Percentiles rank a stretch among this genome's conserved stretches.
Conservation (phyloP, 768 basidiomycete genomes). For the Amanita jacksonii region DNA sequence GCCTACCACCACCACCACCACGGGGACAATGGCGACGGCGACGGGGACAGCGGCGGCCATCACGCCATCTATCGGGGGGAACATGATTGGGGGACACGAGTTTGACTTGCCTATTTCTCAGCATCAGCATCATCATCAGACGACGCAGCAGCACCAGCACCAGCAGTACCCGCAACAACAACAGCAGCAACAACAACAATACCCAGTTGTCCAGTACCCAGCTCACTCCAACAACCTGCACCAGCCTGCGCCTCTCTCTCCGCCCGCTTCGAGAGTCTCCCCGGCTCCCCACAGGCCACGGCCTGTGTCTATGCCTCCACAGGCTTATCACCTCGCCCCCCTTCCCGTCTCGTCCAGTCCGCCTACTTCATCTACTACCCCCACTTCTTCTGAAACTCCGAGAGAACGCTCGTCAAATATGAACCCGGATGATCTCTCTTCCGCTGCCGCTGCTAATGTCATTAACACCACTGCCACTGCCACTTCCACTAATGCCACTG, state of each 20-base stretch:
- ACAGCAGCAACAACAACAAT: too few species aligned
- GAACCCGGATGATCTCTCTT: conserved; percentile 19
- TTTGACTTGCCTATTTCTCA: conserved; percentile 50
- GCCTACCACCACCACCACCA: conserved; percentile 11
- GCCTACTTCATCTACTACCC: conserved; percentile 13
- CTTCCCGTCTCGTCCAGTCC: neutral
- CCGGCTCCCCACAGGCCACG: conserved; percentile 37
- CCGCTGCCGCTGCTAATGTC: too few species aligned
- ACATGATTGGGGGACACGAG: conserved; percentile 49
- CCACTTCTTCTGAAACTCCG: conserved; percentile 21
- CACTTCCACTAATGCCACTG: too few species aligned
- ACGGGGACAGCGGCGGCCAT: too few species aligned
- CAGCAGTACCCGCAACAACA: too few species aligned
- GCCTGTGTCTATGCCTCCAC: conserved; percentile 72
- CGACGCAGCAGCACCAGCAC: conserved; percentile 16
- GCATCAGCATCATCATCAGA: conserved; percentile 25
- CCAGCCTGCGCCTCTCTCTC: conserved; percentile 13
- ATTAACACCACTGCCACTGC: too few species aligned
- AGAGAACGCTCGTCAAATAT: conserved; percentile 25
- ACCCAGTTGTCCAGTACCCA: too few species aligned
- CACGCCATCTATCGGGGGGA: conserved; percentile 47
- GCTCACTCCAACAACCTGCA: conserved; percentile 14
- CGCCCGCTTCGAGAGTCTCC: conserved; percentile 20
- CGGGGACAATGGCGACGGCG: too few species aligned
- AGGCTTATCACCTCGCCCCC: conserved; percentile 27